Evolutionary conservation across 768 basidiomycete genomes (phyloP).

Genomic region (Amanita fuliginea): DNA sequence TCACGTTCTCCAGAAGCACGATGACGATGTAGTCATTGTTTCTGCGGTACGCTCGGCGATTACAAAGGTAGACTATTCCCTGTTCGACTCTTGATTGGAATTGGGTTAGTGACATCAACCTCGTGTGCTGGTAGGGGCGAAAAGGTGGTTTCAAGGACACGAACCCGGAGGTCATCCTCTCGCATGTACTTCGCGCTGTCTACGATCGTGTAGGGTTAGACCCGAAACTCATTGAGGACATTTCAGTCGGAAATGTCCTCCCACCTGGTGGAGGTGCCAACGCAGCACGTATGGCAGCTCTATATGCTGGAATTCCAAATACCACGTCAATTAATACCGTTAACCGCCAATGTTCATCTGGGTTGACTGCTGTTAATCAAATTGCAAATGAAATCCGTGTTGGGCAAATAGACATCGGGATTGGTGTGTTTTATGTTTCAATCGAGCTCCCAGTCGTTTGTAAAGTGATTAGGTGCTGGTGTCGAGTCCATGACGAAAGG

Average conservation of each 20-base stretch:
- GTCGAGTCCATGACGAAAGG: slow-evolving; percentile 87
- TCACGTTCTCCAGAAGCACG: slow-evolving; percentile 55
- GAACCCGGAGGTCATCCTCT: slow-evolving; percentile 70
- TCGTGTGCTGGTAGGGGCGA: slow-evolving; percentile 36
- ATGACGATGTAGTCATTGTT: slow-evolving; percentile 87
- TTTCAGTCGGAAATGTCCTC: slow-evolving; percentile 81
- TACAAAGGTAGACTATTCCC: slow-evolving; percentile 56
- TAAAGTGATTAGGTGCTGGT: slow-evolving; percentile 48
- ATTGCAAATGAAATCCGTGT: slow-evolving; percentile 71
- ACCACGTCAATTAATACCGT: slow-evolving; percentile 68
- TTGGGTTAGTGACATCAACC: not conserved
- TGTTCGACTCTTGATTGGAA: not conserved
- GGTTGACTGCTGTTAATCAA: slow-evolving; percentile 70
- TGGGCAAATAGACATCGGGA: slow-evolving; percentile 84
- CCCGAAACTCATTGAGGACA: slow-evolving; percentile 75
- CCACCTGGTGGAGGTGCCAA: slow-evolving; percentile 77
- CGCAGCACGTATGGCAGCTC: slow-evolving; percentile 77
- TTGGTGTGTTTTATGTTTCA: slow-evolving; percentile 39
- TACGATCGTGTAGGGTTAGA: slow-evolving; percentile 60
- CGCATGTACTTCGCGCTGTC: slow-evolving; percentile 65
- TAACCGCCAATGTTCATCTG: slow-evolving; percentile 87
- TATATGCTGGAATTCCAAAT: slow-evolving; percentile 78
- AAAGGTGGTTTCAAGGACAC: slow-evolving; percentile 93
- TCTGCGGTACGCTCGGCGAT: slow-evolving; percentile 83
- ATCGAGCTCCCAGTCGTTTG: slow-evolving; percentile 2